phyloP scores from a whole-genome alignment of 805 yeast genomes.

The Cyberlindnera euphorbiiphila region DNA sequence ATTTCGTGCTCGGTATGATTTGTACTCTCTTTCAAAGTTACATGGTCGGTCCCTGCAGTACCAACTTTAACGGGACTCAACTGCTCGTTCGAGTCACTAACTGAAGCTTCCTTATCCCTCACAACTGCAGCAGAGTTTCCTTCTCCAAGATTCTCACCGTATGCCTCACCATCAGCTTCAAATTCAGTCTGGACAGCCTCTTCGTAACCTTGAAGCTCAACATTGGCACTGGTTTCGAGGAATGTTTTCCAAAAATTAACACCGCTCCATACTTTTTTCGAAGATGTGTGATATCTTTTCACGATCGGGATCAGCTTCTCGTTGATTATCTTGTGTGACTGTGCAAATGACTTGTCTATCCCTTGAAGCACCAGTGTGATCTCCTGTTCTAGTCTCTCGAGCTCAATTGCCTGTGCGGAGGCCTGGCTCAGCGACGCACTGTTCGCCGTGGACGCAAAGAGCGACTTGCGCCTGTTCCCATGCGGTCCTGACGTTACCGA shows the following conservation, averaged over 20 bases:
- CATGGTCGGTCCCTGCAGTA: conserved; percentile 14
- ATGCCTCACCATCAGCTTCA: too few relatives aligned
- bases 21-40: conserved; percentile 23
- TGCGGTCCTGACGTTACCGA: conserved; percentile 15
- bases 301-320: conserved; percentile 67
- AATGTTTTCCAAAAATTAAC: conserved; percentile 74
- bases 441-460: conserved; percentile 21
- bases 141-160: too few relatives aligned
- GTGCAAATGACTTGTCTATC: conserved; percentile 69
- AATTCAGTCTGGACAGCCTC: conserved; percentile 29
- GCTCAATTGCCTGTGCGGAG: conserved; percentile 26
- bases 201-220: conserved; percentile 52
- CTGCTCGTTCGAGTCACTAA: conserved; percentile 25
- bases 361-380: conserved; percentile 74
- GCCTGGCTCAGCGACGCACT: conserved; percentile 19
- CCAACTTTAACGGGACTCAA: conserved; percentile 27
- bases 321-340: conserved; percentile 63
- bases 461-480: conserved; percentile 26
- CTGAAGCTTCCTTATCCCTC: conserved; percentile 6
- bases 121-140: background rate
- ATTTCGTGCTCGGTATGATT: conserved; percentile 19
- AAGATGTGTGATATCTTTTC: conserved; percentile 52
- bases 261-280: conserved; percentile 60
- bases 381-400: conserved; percentile 74
- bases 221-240: conserved; percentile 71